Evolutionary conservation across 1,139 yeast species (phyloP).

Genomic region (Nadsonia starkeyi-henricii): DNA sequence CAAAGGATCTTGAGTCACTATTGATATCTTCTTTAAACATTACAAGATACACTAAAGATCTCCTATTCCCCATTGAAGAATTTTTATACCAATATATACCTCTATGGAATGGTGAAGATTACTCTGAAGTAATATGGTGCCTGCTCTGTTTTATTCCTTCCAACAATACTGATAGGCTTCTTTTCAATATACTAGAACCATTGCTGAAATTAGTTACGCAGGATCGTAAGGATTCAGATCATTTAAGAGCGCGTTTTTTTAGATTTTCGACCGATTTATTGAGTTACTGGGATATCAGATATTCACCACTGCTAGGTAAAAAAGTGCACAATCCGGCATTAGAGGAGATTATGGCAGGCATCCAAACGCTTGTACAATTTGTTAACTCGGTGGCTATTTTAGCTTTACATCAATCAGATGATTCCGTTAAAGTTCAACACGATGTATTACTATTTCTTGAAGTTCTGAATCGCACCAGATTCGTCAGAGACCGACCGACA

Average conservation of each 20-base stretch:
- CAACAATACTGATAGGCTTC: conserved; percentile 6
- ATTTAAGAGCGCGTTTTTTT: conserved; percentile 1
- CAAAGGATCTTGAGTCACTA: conserved; percentile 6
- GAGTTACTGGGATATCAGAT: conserved; percentile 7
- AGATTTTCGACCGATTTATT: conserved; percentile 1
- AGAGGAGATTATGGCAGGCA: conserved; percentile 5
- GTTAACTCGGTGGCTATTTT: conserved; percentile 12
- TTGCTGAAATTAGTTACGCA: conserved; percentile 6
- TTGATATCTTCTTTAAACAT: conserved; percentile 11
- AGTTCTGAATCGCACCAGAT: conserved; percentile 15
- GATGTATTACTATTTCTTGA: conserved; percentile 16
- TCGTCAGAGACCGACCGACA: conserved; percentile 12
- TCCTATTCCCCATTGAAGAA: conserved; percentile 15
- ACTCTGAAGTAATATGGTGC: conserved; percentile 8
- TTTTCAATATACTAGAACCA: conserved; percentile 10
- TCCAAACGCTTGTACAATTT: conserved; percentile 11
- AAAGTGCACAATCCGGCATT: conserved; percentile 1
- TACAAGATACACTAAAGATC: conserved; percentile 11
- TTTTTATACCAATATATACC: conserved; percentile 10
- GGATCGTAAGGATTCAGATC: neutral
- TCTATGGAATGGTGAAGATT: conserved; percentile 10
- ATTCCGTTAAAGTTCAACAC: conserved; percentile 13
- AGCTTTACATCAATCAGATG: conserved; percentile 10
- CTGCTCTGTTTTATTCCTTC: conserved; percentile 12
- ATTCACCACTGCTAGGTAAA: conserved; percentile 6